Evolutionary conservation across 768 basidiomycete genomes (phyloP).

Genomic region (Suillus brevipes): DNA sequence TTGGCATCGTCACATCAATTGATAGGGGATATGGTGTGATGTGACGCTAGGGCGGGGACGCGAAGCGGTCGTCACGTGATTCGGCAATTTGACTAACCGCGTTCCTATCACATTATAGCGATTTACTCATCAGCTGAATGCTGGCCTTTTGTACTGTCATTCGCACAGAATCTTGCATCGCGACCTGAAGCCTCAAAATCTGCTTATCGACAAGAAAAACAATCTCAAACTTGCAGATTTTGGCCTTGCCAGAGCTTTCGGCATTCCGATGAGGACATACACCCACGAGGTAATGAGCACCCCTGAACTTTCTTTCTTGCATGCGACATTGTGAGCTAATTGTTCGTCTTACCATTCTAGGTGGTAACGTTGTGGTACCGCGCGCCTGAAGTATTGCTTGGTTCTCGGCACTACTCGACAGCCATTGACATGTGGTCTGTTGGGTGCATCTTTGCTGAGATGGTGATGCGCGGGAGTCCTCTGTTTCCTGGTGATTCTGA

Average conservation of each 20-base stretch:
- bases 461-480: conserved; percentile 89
- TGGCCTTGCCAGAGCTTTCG: conserved; percentile 94
- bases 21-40: conserved; percentile 17
- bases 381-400: conserved; percentile 94
- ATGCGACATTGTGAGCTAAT: neutral
- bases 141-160: conserved; percentile 92
- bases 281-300: conserved; percentile 81
- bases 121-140: conserved; percentile 92
- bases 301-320: conserved; percentile 1
- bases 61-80: conserved; percentile 34
- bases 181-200: conserved; percentile 95
- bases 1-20: conserved; percentile 21
- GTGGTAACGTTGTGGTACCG: conserved; percentile 99
- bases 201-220: conserved; percentile 85
- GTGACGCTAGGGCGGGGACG: neutral
- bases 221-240: conserved; percentile 98
- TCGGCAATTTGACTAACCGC: conserved; percentile 9
- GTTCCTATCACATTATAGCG: conserved; percentile 53
- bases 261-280: conserved; percentile 98
- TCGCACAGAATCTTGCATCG: conserved; percentile 95
- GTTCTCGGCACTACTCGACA: conserved; percentile 94
- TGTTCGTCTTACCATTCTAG: conserved; percentile 42
- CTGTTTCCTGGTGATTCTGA: conserved; percentile 99
- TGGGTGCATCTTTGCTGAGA: conserved; percentile 97
- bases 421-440: conserved; percentile 99